A percentile compares a stretch with the other conserved stretches of the same genome.
Conservation (phyloP, 352 stramenopile genomes). For the Phytopythium sindhum region DNA sequence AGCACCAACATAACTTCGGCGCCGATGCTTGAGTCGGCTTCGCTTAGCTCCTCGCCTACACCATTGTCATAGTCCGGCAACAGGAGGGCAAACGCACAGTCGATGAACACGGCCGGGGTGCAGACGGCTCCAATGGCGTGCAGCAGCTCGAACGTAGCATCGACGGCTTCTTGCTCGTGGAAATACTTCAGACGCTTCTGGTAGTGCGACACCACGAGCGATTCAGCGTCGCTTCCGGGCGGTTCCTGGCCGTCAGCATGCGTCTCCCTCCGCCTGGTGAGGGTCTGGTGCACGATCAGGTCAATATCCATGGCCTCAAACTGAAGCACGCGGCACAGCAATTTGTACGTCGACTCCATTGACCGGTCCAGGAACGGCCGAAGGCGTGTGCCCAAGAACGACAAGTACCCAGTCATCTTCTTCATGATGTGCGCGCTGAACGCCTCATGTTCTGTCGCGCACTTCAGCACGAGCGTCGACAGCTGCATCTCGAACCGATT, state of each 20-base stretch:
- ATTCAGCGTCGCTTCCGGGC: slow-evolving; percentile 3
- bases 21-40: slow-evolving; percentile 1
- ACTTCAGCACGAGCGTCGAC: slow-evolving; percentile 59
- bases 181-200: slow-evolving; percentile 75
- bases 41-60: slow-evolving; percentile 2
- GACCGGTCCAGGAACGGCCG: slow-evolving; percentile 45
- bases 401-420: slow-evolving; percentile 66
- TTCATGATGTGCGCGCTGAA: slow-evolving; percentile 54
- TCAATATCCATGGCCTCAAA: slow-evolving; percentile 75
- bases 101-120: slow-evolving; percentile 62
- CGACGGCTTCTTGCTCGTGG: slow-evolving; percentile 62
- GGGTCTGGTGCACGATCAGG: slow-evolving; percentile 55
- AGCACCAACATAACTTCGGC: slow-evolving; percentile 58
- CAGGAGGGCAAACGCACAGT: slow-evolving; percentile 57
- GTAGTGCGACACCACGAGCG: slow-evolving; percentile 63
- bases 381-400: slow-evolving; percentile 39
- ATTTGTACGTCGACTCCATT: slow-evolving; percentile 44
- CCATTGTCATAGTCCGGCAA: background rate
- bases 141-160: slow-evolving; percentile 42
- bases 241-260: background rate
- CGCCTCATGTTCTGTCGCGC: slow-evolving; percentile 56
- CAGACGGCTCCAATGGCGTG: slow-evolving; percentile 36
- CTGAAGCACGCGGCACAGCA: slow-evolving; percentile 43
- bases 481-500: slow-evolving; percentile 73
- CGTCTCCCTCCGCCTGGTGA: slow-evolving; percentile 2